Conservation (phyloP, 1,284 basidiomycete genomes). For the Golubevia pallescens region DNA sequence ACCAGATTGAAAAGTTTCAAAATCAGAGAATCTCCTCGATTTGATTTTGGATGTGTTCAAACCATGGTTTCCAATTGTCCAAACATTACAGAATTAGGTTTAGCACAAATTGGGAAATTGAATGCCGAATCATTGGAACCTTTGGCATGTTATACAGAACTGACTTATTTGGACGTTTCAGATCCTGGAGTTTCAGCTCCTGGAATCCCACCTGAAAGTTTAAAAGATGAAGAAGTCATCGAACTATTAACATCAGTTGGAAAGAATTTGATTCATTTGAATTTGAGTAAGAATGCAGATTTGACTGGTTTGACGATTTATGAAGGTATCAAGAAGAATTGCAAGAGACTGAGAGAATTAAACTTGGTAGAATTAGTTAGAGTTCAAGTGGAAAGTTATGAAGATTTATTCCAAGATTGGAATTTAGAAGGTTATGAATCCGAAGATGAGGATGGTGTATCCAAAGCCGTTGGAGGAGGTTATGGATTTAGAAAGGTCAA, state of each 20-base stretch:
- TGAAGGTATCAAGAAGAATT: neutral
- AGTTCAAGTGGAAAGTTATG: too few relatives aligned
- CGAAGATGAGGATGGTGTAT: too few relatives aligned
- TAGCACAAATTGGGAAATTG: slow-evolving; percentile 77
- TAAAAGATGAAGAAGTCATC: slow-evolving; percentile 72
- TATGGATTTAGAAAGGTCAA: too few relatives aligned
- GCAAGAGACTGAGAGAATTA: too few relatives aligned
- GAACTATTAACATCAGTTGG: slow-evolving; percentile 71
- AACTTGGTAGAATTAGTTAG: too few relatives aligned
- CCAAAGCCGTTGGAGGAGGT: too few relatives aligned
- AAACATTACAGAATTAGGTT: slow-evolving; percentile 73
- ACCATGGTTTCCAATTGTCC: slow-evolving; percentile 73
- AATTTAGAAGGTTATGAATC: too few relatives aligned
- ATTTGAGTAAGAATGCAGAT: slow-evolving; percentile 24
- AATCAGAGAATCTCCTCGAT: slow-evolving; percentile 79
- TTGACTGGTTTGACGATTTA: neutral
- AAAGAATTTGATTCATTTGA: slow-evolving; percentile 69
- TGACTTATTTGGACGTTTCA: slow-evolving; percentile 73
- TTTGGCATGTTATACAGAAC: slow-evolving; percentile 65
- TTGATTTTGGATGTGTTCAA: slow-evolving; percentile 76
- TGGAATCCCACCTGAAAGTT: slow-evolving; percentile 62
- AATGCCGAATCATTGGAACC: slow-evolving; percentile 45
- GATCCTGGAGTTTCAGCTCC: slow-evolving; percentile 67
- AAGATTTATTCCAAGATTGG: too few relatives aligned
- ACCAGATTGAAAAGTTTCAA: slow-evolving; percentile 74